Percentiles rank a stretch among this genome's conserved stretches.
These are phyloP conservation scores for Roridomyces roridus DNA, from an alignment of 768 basidiomycete genomes.

Conservation along the genomic window DNA sequence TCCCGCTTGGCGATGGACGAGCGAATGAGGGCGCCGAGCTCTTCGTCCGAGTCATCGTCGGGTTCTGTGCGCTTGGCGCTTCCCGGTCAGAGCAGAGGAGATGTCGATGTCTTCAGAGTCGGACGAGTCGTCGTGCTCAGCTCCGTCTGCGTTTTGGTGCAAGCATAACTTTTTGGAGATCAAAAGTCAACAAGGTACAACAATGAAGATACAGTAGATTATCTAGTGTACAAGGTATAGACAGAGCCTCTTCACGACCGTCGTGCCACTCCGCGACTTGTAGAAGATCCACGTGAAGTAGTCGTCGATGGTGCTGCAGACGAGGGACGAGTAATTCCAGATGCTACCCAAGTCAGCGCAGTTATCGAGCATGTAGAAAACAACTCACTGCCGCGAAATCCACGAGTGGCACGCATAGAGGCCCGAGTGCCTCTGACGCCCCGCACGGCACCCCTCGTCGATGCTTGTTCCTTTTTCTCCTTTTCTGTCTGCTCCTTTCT, in stretches of 20 bases:
- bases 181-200: neutral
- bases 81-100: constrained; percentile 62
- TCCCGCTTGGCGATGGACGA: constrained; percentile 75
- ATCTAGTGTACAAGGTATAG: too few species aligned
- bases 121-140: constrained; percentile 17
- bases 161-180: constrained; percentile 4
- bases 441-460: constrained; percentile 61
- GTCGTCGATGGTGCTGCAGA: neutral
- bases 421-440: constrained; percentile 78
- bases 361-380: neutral
- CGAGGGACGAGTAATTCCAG: constrained; percentile 1
- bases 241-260: too few species aligned
- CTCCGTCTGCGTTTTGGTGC: constrained; percentile 18
- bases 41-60: constrained; percentile 40
- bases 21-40: constrained; percentile 68
- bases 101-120: constrained; percentile 63
- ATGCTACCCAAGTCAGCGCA: neutral
- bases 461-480: constrained; percentile 48
- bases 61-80: constrained; percentile 39
- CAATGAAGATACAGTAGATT: too few species aligned
- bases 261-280: constrained; percentile 6
- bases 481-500: constrained; percentile 48
- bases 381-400: constrained; percentile 44
- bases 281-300: constrained; percentile 9
- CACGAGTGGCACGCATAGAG: constrained; percentile 57